Conservation (phyloP, 116 monocot genomes). For the Papilionanthe hybrid region DNA sequence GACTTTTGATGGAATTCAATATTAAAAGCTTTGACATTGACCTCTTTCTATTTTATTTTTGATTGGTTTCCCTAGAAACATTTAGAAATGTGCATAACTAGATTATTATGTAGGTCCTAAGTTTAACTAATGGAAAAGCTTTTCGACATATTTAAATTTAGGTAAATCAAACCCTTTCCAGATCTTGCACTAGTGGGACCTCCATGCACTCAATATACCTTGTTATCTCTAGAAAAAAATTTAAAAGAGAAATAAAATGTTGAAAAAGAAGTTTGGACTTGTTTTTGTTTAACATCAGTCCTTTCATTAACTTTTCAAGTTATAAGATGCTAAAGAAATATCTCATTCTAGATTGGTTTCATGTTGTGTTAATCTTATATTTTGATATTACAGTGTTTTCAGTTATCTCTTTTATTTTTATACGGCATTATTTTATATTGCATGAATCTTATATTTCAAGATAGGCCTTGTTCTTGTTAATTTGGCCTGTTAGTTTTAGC, state of each 20-base stretch:
- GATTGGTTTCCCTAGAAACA: not conserved
- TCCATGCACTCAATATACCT: not conserved
- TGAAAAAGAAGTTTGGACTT: not conserved
- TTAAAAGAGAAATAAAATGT: not conserved
- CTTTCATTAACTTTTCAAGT: not conserved
- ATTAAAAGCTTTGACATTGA: not conserved
- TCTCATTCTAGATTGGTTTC: not conserved
- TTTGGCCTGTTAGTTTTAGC: not conserved
- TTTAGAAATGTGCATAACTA: not conserved
- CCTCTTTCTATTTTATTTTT: not conserved
- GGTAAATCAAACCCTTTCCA: not conserved
- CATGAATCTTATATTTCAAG: not conserved
- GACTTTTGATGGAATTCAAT: not conserved
- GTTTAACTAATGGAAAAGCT: not conserved
- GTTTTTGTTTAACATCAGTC: not conserved
- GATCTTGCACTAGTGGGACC: not conserved
- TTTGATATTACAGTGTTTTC: not conserved
- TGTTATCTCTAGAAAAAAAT: not conserved
- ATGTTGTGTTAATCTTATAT: not conserved
- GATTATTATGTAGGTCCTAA: not conserved
- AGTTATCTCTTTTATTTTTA: not conserved
- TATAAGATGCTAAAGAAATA: not conserved
- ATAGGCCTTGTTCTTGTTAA: not conserved
- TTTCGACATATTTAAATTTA: not conserved
- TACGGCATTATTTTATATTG: not conserved